Evolutionary conservation across 768 basidiomycete genomes (phyloP).

Genomic region (Macrolepiota dolichaula): DNA sequence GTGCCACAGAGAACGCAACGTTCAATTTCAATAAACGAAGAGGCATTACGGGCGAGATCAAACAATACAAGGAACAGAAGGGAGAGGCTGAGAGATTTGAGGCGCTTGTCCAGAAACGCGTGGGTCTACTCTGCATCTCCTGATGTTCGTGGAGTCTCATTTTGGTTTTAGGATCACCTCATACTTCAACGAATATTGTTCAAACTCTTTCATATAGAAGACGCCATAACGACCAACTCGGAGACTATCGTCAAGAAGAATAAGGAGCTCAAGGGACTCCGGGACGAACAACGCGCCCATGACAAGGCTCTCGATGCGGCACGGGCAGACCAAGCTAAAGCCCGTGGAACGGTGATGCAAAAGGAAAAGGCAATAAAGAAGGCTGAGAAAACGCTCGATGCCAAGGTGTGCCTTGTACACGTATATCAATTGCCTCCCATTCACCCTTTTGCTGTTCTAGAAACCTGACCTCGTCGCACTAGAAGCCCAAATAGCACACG

Average conservation of each 20-base stretch:
- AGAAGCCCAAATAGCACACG: slow-evolving; percentile 87
- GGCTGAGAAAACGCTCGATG: slow-evolving; percentile 85
- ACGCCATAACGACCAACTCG: slow-evolving; percentile 72
- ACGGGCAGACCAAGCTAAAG: slow-evolving; percentile 76
- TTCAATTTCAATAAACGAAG: slow-evolving; percentile 93
- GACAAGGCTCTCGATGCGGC: slow-evolving; percentile 73
- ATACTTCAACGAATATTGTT: slow-evolving; percentile 81
- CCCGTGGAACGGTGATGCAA: slow-evolving; percentile 70
- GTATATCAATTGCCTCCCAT: background rate
- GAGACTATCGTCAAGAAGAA: slow-evolving; percentile 71
- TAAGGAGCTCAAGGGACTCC: slow-evolving; percentile 61
- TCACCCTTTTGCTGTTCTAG: slow-evolving; percentile 34
- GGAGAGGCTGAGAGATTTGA: slow-evolving; percentile 89
- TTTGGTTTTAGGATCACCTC: slow-evolving; percentile 61
- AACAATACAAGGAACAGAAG: slow-evolving; percentile 97
- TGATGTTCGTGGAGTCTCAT: background rate
- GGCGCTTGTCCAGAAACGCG: slow-evolving; percentile 67
- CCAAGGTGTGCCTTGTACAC: slow-evolving; percentile 49
- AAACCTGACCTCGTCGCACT: slow-evolving; percentile 80
- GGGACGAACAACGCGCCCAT: slow-evolving; percentile 65
- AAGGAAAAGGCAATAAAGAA: slow-evolving; percentile 88
- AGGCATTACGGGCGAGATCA: slow-evolving; percentile 92
- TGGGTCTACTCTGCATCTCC: slow-evolving; percentile 28
- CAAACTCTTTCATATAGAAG: slow-evolving; percentile 87
- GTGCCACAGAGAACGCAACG: slow-evolving; percentile 91